Conservation (phyloP, 2,329 filamentous ascomycete genomes). For the Colletotrichum musae region DNA sequence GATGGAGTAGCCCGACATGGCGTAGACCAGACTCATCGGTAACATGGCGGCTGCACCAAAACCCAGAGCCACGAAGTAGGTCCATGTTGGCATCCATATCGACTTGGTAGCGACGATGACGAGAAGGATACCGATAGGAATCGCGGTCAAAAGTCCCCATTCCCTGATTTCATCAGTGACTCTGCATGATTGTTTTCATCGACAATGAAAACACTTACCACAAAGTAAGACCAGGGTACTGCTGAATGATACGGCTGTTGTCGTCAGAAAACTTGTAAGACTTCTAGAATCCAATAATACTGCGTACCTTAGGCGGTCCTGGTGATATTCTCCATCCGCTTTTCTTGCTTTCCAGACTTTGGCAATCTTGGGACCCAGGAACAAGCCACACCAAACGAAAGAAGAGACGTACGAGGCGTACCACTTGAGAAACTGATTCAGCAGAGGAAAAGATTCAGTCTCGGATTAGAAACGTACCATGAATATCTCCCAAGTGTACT, state of each 20-base stretch:
- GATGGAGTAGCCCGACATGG: conserved; percentile 68
- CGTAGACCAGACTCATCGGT: conserved; percentile 73
- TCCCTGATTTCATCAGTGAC: conserved; percentile 2
- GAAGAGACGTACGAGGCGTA: conserved; percentile 72
- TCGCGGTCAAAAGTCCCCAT: conserved; percentile 44
- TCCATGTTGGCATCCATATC: conserved; percentile 73
- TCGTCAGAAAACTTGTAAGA: neutral
- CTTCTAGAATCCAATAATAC: neutral
- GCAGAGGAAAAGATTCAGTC: neutral
- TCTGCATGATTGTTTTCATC: accelerated
- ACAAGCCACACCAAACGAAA: conserved; percentile 71
- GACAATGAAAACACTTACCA: neutral
- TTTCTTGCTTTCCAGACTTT: conserved; percentile 53
- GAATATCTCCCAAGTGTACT: conserved; percentile 64
- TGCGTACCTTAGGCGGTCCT: conserved; percentile 29
- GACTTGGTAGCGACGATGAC: conserved; percentile 64
- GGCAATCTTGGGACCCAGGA: conserved; percentile 64
- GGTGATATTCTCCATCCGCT: conserved; percentile 44
- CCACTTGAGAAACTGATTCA: conserved; percentile 54
- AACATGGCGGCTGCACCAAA: conserved; percentile 70
- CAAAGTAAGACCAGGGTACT: conserved; percentile 63
- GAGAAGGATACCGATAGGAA: conserved; percentile 52
- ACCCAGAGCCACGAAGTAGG: conserved; percentile 69
- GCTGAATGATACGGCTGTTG: conserved; percentile 61
- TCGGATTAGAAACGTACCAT: neutral